Evolutionary conservation across 495 filamentous ascomycete genomes (phyloP), one percentile per base, ranked within the genome.

Genomic region (Endocarpon pusillum): DNA sequence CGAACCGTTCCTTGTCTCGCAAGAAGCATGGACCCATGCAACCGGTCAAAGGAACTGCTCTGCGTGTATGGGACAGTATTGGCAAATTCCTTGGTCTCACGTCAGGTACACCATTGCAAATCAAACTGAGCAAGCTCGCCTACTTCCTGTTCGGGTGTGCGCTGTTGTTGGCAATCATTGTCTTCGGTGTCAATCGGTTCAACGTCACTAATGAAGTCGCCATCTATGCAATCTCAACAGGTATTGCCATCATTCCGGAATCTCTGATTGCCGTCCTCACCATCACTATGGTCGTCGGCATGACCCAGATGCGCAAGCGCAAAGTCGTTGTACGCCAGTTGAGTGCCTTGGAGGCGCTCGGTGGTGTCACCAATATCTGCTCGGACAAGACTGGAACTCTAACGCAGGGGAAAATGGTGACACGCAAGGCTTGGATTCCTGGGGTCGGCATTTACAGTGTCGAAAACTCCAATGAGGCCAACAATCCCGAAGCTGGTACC

Each of bases 351-450:
- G 81, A 89, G 50, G 81, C 81, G 1, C 69, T 89, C 10, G 82
- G 81, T 9, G 81, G 80, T 23, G 77, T 87, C 22, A 85, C 79
- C 35, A 85, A 86, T 44, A 87, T 89, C 42, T 89, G 81, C 51
- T 85, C 80, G 6, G 81, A 89, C 52, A 89, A 89, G 48, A 89
- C 81, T 2, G 81, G 81, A 3, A 89, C 82, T 0, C 57, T 89
- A 14, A 89, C 81, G 0, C 57, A 73, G 46, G 64, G 84, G 79
- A n/a, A n/a, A n/a, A n/a, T n/a, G n/a, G 69, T 79, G 15, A 64
- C 75, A n/a, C 61, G 69, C 29, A 78, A 76, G 43, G 72, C 65
- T 6, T 81, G 75, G 75, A 56, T 80, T 21, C 75, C 75, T 0
- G 56, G 53, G 16, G 21, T 23, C 10, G 54, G 53, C 10, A 42